Conservation (phyloP, 768 basidiomycete genomes). For the Kwoniella heveanensis region DNA sequence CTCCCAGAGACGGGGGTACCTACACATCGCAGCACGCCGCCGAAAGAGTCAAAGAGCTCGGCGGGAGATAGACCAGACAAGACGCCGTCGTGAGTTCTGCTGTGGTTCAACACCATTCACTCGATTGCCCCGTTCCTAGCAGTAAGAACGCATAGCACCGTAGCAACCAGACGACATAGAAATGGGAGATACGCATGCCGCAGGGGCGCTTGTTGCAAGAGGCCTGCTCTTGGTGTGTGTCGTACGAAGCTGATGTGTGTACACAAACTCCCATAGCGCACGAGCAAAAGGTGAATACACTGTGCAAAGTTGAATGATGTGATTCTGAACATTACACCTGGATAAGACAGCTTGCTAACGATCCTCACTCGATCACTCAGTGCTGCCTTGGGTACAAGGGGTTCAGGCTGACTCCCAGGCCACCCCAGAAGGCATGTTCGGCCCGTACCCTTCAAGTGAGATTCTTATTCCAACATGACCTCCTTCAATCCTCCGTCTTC, state of each 20-base stretch:
- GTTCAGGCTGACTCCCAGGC: slow-evolving; percentile 26
- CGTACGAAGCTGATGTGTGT: slow-evolving; percentile 8
- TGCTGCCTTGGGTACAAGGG: slow-evolving; percentile 49
- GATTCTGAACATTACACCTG: background rate
- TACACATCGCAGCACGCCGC: slow-evolving; percentile 16
- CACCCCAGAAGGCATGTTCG: slow-evolving; percentile 49
- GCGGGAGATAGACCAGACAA: slow-evolving; percentile 23
- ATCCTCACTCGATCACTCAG: too few species aligned
- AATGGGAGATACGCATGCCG: too few species aligned
- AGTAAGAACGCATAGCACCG: too few species aligned
- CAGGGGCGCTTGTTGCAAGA: slow-evolving; percentile 9
- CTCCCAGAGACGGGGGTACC: background rate
- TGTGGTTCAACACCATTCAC: too few species aligned
- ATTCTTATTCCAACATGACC: background rate
- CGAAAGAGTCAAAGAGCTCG: slow-evolving; percentile 20
- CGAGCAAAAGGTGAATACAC: slow-evolving; percentile 32
- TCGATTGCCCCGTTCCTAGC: too few species aligned
- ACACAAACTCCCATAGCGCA: slow-evolving; percentile 6
- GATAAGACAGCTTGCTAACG: too few species aligned
- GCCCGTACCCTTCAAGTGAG: slow-evolving; percentile 48
- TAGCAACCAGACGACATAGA: too few species aligned
- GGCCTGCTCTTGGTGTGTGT: background rate
- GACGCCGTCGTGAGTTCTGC: slow-evolving; percentile 40
- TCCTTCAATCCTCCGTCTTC: background rate
- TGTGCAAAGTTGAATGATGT: slow-evolving; percentile 8